Conservation (phyloP, 768 basidiomycete genomes). For the Pleurotus ostreatus region DNA sequence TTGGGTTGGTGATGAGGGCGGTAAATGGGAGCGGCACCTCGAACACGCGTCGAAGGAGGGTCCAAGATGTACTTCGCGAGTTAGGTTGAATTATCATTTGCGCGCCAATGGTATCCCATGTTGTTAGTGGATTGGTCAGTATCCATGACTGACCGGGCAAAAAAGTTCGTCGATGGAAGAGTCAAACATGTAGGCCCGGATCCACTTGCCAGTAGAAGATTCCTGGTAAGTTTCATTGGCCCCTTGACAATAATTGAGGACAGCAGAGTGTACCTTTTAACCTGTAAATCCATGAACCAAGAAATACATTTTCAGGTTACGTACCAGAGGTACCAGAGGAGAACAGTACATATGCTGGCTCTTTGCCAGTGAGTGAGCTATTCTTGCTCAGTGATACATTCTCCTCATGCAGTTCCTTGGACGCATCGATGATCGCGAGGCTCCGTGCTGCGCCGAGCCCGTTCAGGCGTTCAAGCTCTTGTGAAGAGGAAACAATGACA, state of each 20-base stretch:
- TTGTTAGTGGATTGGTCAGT: background rate
- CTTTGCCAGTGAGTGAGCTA: background rate
- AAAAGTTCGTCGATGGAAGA: background rate
- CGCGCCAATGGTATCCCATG: background rate
- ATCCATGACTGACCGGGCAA: background rate
- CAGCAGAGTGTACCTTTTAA: background rate
- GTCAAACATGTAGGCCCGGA: background rate
- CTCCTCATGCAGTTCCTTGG: background rate
- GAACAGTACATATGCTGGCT: background rate
- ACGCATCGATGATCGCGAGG: background rate
- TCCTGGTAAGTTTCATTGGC: background rate
- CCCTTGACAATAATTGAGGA: background rate
- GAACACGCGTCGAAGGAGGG: conserved; percentile 3
- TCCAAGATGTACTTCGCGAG: background rate
- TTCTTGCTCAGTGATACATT: background rate
- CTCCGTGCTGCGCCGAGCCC: background rate
- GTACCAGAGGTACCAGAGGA: background rate
- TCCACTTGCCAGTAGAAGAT: background rate
- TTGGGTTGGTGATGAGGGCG: conserved; percentile 6
- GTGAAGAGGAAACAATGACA: background rate
- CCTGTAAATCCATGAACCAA: background rate
- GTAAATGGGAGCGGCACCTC: conserved; percentile 8
- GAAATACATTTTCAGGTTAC: background rate
- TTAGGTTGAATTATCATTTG: background rate
- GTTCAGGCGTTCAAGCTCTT: background rate